Evolutionary conservation across 345 rosid genomes (phyloP), one percentile per base, ranked within the genome.

Genomic region (Populus davidiana): DNA sequence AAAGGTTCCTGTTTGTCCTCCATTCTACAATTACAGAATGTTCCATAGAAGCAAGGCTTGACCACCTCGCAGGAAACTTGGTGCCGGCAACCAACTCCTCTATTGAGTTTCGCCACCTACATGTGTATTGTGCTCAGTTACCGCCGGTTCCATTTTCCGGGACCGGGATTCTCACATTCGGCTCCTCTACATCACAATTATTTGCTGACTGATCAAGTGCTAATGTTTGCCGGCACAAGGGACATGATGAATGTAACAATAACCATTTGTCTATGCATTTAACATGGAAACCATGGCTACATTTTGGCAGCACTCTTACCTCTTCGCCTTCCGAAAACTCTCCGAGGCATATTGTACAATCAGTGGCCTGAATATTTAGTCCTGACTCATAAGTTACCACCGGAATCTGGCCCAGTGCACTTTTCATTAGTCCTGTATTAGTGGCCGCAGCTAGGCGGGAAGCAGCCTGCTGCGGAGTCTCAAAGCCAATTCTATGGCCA

Each of bases 271-370:
- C 75, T 50, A 72, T 54, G 35, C 75, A 72, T 9, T 9, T 20
- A 17, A 52, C 66, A 54, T 72, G 75, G 39, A 72, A 72, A 72
- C 65, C 75, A 72, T 72, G 75, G 27, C 25, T 72, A 52, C 75
- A 72, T 20, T 54, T 54, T 21, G 75, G 75, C 29, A 72, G 47
- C 5, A 54, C 27, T 31, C 65, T 72, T 13, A 72, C 63, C 63
- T 29, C 54, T 31, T 72, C 64, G 5, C 75, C 75, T 6, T 72
- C 43, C 25, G 18, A 18, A 29, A 72, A 54, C 18, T 72, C 75
- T 38, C 75, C 75, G 12, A 73, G 75, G 44, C 75, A 73, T 36
- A 72, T 72, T 12, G 29, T 43, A 54, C 75, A 72, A 20, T 54
- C 75, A 8, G 14, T 72, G 41, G 10, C 75, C 23, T 4, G 25